These are phyloP conservation scores for Neurospora sp. DNA, from an alignment of 495 filamentous ascomycete genomes.

Conservation along the genomic window DNA sequence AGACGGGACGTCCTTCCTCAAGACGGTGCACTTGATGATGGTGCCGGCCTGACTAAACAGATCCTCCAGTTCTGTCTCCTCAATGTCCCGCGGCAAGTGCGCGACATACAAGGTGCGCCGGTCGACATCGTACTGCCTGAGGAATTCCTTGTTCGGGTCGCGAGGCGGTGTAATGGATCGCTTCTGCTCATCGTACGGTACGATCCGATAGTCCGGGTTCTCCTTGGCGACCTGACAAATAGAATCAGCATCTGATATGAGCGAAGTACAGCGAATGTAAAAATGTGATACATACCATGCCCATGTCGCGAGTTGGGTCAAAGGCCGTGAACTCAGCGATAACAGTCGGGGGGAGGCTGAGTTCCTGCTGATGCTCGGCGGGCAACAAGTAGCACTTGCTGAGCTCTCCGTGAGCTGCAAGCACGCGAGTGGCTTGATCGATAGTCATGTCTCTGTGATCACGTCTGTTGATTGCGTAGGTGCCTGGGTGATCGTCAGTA, in stretches of 20 bases:
- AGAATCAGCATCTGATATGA: constrained; percentile 9
- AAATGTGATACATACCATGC: constrained; percentile 23
- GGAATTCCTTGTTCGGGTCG: constrained; percentile 22
- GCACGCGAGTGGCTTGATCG: constrained; percentile 31
- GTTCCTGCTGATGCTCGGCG: constrained; percentile 12
- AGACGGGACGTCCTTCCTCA: constrained; percentile 14
- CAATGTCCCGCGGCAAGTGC: constrained; percentile 30
- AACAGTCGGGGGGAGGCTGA: constrained; percentile 35
- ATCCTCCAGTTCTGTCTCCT: constrained; percentile 26
- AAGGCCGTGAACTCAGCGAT: constrained; percentile 42
- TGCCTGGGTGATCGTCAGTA: constrained; percentile 27
- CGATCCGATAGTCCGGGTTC: constrained; percentile 17
- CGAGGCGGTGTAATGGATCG: constrained; percentile 3
- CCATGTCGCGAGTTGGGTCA: constrained; percentile 29
- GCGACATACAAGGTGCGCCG: constrained; percentile 43
- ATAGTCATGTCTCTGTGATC: constrained; percentile 28
- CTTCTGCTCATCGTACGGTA: constrained; percentile 28
- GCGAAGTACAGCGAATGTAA: background rate
- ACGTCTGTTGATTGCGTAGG: constrained; percentile 38
- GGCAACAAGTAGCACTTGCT: constrained; percentile 21
- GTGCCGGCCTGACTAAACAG: constrained; percentile 31
- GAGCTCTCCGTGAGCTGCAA: constrained; percentile 32
- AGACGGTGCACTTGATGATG: constrained; percentile 32
- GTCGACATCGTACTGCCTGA: constrained; percentile 35
- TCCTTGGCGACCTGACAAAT: constrained; percentile 17